A percentile compares a stretch with the other conserved stretches of the same genome.
Evolutionary conservation across 192 early-diverging fungal species (phyloP).

Genomic region (Backusella parvicylindrica): DNA sequence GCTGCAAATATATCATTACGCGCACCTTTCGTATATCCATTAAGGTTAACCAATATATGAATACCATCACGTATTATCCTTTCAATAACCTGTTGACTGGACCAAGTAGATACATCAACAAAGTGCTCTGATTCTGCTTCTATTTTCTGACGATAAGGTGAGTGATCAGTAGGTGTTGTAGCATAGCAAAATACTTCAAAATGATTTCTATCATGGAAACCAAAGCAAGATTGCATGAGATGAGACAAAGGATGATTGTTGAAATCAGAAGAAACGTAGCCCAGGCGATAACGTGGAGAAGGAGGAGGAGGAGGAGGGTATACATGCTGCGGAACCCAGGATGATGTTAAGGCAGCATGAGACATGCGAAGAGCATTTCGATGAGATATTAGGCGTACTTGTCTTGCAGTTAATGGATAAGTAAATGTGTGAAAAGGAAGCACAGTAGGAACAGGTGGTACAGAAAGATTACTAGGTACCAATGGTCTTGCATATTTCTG

Average conservation of each 20-base stretch:
- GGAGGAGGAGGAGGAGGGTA: constrained; percentile 77
- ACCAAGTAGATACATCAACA: constrained; percentile 71
- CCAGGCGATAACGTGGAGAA: constrained; percentile 66
- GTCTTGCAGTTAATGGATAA: constrained; percentile 78
- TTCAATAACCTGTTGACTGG: constrained; percentile 72
- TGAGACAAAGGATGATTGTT: constrained; percentile 92
- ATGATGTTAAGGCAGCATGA: constrained; percentile 57
- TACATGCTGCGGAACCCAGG: constrained; percentile 62
- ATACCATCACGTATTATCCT: constrained; percentile 72
- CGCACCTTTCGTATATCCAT: constrained; percentile 97
- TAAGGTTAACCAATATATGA: constrained; percentile 89
- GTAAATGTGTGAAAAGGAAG: constrained; percentile 95
- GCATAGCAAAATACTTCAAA: constrained; percentile 85
- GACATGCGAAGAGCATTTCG: constrained; percentile 82
- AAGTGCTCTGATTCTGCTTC: constrained; percentile 77
- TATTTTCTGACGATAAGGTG: constrained; percentile 78
- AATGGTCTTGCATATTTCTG: constrained; percentile 15
- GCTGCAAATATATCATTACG: constrained; percentile 93
- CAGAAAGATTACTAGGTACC: constrained; percentile 32
- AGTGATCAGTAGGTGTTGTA: constrained; percentile 73
- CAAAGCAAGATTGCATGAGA: constrained; percentile 95
- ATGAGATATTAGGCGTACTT: constrained; percentile 83
- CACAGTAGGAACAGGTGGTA: constrained; percentile 77
- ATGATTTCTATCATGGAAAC: constrained; percentile 73
- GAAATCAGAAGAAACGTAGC: constrained; percentile 92